Evolutionary conservation across 176 grass and related monocot genomes (phyloP).

Genomic region (Ensete ventricosum): DNA sequence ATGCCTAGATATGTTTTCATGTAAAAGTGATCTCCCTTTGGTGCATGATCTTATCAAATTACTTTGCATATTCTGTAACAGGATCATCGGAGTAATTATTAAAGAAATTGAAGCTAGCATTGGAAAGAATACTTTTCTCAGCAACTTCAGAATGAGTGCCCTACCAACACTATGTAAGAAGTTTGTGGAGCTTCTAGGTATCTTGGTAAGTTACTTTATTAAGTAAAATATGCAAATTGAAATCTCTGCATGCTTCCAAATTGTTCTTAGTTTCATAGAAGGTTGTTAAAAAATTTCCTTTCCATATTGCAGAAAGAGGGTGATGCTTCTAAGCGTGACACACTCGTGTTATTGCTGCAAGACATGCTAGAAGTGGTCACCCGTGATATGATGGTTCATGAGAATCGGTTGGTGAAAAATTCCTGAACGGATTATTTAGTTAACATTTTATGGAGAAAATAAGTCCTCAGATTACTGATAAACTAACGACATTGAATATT

Average conservation of each 20-base stretch:
- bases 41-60: background rate
- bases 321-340: conserved; percentile 63
- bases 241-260: background rate
- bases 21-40: background rate
- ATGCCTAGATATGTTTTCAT: background rate
- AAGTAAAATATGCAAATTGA: conserved; percentile 11
- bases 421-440: background rate
- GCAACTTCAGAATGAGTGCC: conserved; percentile 88
- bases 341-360: conserved; percentile 68
- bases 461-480: background rate
- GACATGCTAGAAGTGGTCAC: conserved; percentile 92
- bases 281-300: background rate
- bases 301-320: conserved; percentile 66
- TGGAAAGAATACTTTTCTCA: conserved; percentile 72
- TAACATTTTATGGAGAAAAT: background rate
- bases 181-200: conserved; percentile 80
- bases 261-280: background rate
- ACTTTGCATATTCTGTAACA: conserved; percentile 34
- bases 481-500: conserved; percentile 3
- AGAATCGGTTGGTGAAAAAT: conserved; percentile 26
- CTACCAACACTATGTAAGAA: conserved; percentile 77
- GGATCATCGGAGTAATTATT: conserved; percentile 91
- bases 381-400: conserved; percentile 42
- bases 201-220: conserved; percentile 54
- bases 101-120: conserved; percentile 94